Evolutionary conservation across 2,329 filamentous ascomycete genomes (phyloP), one percentile per base, ranked within the genome.

Genomic region (Fusarium denticulatum): DNA sequence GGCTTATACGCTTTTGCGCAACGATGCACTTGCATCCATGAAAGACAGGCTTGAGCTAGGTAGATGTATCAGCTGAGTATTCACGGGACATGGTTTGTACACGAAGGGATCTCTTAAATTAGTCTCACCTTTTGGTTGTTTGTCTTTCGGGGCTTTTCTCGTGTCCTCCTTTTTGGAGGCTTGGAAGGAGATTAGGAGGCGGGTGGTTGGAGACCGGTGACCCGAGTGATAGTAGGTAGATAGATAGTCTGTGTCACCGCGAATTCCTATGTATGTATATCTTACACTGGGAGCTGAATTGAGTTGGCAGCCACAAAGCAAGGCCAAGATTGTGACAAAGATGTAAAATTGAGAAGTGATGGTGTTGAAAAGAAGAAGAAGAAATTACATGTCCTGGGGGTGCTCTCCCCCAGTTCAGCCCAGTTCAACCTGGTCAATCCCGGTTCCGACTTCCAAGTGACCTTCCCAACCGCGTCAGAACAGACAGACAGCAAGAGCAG

Each of bases 11-110:
- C 64, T 69, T 46, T 73, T 74, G 76, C 57, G 49, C 52, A 69
- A 69, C 65, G 65, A 74, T 65, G 61, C 68, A 69, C 75, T 77
- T 67, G 64, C 69, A 74, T 76, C 70, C 70, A 76, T 76, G 58
- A 74, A 73, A 66, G 64, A 69, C 63, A 49, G 71, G 69, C 71
- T 69, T 70, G 67, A 65, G 71, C 71, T 53, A 77, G 66, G 20
- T 40, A 49, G 30, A 55, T 56, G 64, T 55, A 43, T 68, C 40
- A 68, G 58, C 43, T 30, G 30, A 28, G 40, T 18, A 43, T 45
- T 46, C 53, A 37, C 28, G 18, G 40, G 36, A 40, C 20, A 50
- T 28, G 36, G 43, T 59, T 37, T 22, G 46, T 43, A 61, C n/a
- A 61, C 30, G 49, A 36, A 32, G 47, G 32, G 24, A 32, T 42